phyloP scores from a whole-genome alignment of 2,329 filamentous ascomycete genomes.

The Colletotrichum paranaense region DNA sequence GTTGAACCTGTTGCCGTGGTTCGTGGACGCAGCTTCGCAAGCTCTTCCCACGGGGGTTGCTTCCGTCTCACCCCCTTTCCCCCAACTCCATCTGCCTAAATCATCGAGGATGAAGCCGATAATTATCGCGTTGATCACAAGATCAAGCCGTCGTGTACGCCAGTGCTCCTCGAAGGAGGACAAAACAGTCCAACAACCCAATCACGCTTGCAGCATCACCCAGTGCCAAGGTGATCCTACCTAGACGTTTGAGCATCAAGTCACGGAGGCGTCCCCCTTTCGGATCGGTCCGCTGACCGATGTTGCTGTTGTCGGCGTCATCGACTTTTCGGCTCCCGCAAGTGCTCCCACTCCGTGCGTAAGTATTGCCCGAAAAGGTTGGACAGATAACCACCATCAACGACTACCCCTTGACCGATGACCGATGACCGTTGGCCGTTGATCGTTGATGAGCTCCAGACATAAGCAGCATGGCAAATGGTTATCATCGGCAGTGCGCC shows the following conservation, averaged over 20 bases:
- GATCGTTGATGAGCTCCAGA: background rate
- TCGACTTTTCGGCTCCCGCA: background rate
- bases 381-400: background rate
- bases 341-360: background rate
- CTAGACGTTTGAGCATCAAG: background rate
- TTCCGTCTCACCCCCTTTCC: background rate
- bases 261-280: background rate
- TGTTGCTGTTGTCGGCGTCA: background rate
- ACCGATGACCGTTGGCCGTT: too few species aligned
- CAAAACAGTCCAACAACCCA: background rate
- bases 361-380: background rate
- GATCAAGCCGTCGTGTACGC: background rate
- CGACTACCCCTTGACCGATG: too few species aligned
- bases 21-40: background rate
- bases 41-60: background rate
- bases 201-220: background rate
- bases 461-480: background rate
- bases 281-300: background rate
- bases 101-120: background rate
- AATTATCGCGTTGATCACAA: background rate
- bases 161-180: background rate
- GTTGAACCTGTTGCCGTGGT: background rate
- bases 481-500: background rate
- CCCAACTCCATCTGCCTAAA: background rate
- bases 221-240: background rate